Evolutionary conservation across 2,329 filamentous ascomycete species (phyloP).

Genomic region (Aphanocladium album): DNA sequence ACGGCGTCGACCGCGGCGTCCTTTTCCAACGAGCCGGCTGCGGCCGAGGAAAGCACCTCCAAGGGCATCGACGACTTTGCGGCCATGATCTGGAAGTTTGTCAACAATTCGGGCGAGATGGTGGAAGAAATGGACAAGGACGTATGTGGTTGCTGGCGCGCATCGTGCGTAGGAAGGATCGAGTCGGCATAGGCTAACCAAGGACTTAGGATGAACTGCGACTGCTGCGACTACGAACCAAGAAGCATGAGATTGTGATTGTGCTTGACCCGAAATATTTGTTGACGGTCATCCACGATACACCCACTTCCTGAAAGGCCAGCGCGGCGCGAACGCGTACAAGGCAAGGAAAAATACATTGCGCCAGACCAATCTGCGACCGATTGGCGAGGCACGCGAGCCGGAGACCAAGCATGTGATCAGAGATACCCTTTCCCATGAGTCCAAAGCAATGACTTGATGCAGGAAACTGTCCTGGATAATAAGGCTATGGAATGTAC

Average conservation of each 20-base stretch:
- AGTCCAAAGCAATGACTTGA: not conserved
- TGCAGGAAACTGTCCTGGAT: too few species aligned
- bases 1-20: constrained; percentile 33
- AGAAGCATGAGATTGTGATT: constrained; percentile 79
- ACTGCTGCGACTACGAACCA: constrained; percentile 71
- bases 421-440: constrained; percentile 6
- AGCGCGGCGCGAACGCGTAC: not conserved
- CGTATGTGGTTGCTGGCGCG: constrained; percentile 32
- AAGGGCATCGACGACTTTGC: constrained; percentile 68
- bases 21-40: constrained; percentile 41
- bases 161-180: not conserved
- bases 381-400: not conserved
- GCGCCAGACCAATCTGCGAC: not conserved
- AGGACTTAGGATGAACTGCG: constrained; percentile 65
- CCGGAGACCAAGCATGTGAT: not conserved
- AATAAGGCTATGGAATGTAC: not conserved
- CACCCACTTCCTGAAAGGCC: constrained; percentile 55
- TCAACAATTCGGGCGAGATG: constrained; percentile 62
- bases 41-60: constrained; percentile 42
- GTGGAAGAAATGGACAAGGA: constrained; percentile 70
- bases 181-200: constrained; percentile 18
- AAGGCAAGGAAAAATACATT: not conserved
- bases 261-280: constrained; percentile 76
- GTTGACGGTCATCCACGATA: constrained; percentile 75
- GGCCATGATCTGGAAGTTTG: constrained; percentile 69